Percentiles rank a stretch among this genome's conserved stretches.
Conservation (phyloP, 129 eudicot genomes). For the Helichrysum umbraculigerum region DNA sequence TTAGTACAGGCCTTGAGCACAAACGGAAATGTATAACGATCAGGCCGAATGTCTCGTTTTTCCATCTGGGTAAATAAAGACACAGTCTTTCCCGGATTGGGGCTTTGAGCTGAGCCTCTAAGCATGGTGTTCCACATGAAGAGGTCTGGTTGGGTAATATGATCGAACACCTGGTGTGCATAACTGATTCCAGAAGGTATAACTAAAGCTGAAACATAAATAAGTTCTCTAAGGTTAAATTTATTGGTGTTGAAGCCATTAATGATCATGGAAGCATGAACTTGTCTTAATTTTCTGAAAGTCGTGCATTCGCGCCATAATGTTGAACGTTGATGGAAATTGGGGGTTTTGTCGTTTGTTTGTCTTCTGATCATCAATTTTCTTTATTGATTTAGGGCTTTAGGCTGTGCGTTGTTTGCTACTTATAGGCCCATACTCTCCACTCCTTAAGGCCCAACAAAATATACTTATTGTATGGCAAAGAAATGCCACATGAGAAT, state of each 20-base stretch:
- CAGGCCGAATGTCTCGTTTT: conserved; percentile 44
- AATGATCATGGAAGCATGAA: conserved; percentile 59
- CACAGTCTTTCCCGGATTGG: conserved; percentile 52
- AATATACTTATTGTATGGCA: too few species aligned
- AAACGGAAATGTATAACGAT: conserved; percentile 73
- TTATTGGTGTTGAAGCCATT: conserved; percentile 56
- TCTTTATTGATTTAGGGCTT: background rate
- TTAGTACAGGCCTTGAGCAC: conserved; percentile 74
- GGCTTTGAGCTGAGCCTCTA: conserved; percentile 82
- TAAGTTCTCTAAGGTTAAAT: conserved; percentile 51
- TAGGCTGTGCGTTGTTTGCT: background rate
- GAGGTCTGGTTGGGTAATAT: conserved; percentile 61
- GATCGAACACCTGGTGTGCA: conserved; percentile 74
- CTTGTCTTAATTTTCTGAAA: conserved; percentile 52
- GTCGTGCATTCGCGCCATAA: conserved; percentile 63
- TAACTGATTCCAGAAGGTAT: conserved; percentile 52
- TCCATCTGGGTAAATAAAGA: conserved; percentile 60
- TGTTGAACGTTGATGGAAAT: conserved; percentile 42
- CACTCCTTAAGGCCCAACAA: conserved; percentile 2
- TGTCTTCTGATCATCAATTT: conserved; percentile 55
- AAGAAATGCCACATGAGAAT: too few species aligned
- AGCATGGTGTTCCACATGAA: conserved; percentile 86
- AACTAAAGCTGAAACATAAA: conserved; percentile 50
- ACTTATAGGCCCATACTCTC: background rate
- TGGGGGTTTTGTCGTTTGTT: conserved; percentile 42